Evolutionary conservation across 352 stramenopile genomes (phyloP), one percentile per base, ranked within the genome.

Genomic region (Salisapilia sapeloensis): DNA sequence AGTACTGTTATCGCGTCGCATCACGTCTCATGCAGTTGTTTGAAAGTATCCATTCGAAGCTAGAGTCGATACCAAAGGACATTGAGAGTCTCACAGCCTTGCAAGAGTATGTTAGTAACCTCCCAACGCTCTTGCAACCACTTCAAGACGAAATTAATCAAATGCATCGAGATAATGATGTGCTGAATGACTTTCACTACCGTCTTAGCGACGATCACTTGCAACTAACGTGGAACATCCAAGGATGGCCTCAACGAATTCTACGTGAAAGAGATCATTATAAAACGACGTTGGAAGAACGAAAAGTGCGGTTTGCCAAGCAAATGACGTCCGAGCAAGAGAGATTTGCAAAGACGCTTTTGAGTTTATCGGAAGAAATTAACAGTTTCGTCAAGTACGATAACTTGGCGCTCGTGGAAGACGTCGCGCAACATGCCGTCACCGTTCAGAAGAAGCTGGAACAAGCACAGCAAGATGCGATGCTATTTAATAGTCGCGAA

Each of bases 261-360:
- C 22, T 70, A 4, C 60, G 75, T 6, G 79, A 94, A 38, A 84
- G 75, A 31, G 45, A 64, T 4, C 55, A 67, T 1, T 82, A 86
- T 37, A 83, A 90, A 22, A 64, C 49, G 16, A 60, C 58, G 2
- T 56, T 92, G 4, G 69, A 89, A 4, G 61, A 91, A 25, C 72
- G 69, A 8, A 94, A 94, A 38, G 46, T 54, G 5, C 78, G 79
- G 35, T 96, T 95, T 40, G 60, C 82, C 4, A 85, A 92, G 34
- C 75, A 94, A 34, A 96, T 97, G 86, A 74, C 94, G 32, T 81
- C 82, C 0, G 89, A 96, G 43, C 90, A 97, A 44, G 71, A 92
- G 27, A 65, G 78, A 0, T 97, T 96, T 42, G 70, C 91, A 7
- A 86, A 93, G 37, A 80, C 69, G 6, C 47, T 96, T 4, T 42